Conservation (phyloP, 2,329 filamentous ascomycete genomes). For the Endothia cerciana region DNA sequence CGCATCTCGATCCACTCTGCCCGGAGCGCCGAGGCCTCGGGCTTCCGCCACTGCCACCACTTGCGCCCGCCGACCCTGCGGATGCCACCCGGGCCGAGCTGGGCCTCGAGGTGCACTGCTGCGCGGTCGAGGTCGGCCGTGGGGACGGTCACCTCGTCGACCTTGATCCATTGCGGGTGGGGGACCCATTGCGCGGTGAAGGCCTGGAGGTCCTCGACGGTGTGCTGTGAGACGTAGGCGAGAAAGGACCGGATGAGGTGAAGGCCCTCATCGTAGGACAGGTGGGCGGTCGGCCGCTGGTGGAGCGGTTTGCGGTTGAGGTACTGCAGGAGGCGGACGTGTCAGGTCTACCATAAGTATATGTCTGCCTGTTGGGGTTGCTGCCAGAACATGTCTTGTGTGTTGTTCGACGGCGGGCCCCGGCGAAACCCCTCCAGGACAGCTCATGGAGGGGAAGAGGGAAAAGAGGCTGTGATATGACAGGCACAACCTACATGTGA, state of each 20-base stretch:
- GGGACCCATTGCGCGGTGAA: slow-evolving; percentile 95
- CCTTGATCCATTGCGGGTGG: slow-evolving; percentile 83
- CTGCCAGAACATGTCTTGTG: neutral
- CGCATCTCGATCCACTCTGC: slow-evolving; percentile 98
- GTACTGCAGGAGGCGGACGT: slow-evolving; percentile 59
- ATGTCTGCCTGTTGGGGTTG: neutral
- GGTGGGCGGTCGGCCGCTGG: slow-evolving; percentile 83
- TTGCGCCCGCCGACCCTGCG: slow-evolving; percentile 76
- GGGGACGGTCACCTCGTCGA: slow-evolving; percentile 70
- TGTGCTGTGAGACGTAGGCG: slow-evolving; percentile 81
- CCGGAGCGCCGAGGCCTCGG: slow-evolving; percentile 64
- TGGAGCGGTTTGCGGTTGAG: slow-evolving; percentile 75
- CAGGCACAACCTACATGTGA: slow-evolving; percentile 68
- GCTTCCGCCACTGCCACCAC: slow-evolving; percentile 87
- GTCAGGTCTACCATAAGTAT: slow-evolving; percentile 4
- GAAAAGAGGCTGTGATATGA: neutral
- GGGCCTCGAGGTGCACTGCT: slow-evolving; percentile 67
- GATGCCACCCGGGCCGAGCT: slow-evolving; percentile 79
- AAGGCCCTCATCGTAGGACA: slow-evolving; percentile 93
- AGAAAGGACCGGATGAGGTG: slow-evolving; percentile 87
- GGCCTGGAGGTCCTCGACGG: slow-evolving; percentile 88
- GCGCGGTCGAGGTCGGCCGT: slow-evolving; percentile 66
- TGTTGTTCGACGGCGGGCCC: too few species aligned
- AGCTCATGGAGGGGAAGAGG: neutral
- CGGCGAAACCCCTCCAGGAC: too few species aligned